Base-by-base conservation (phyloP, 768 basidiomycete genomes). In the Russula earlei region DNA sequence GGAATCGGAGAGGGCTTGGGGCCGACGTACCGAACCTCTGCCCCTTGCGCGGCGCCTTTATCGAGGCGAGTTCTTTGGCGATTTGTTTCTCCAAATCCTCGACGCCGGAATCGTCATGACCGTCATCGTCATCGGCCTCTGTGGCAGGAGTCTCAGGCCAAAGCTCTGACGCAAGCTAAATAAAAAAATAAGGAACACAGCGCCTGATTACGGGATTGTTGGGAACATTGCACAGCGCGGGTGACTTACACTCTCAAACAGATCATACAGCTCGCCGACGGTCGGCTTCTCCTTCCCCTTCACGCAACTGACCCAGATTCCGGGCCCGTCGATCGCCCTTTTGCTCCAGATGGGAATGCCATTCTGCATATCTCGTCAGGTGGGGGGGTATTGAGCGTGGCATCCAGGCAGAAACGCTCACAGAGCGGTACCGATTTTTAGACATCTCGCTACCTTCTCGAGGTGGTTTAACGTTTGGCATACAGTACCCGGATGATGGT, bases 251-350 rank as follows among this genome's bases (percentile, higher is more conserved):
- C 77, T 77, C 56, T 90, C 85, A 52, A 92, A 88, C 10, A 92
- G 64, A 64, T 90, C 87, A 59, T 84, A 84, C 34, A 88, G 68
- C 65, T 92, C 90, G 36, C 83, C 81, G 4, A 88, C 78, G 0
- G 85, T 77, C 64, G 83, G 84, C 60, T 79, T 85, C 67, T 92
- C 91, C 62, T 84, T 91, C 19, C 90, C 90, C 67, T 85, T 88
- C 29, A 89, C 78, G 62, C 87, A 91, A 64, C 83, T 89, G 10
- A 81, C 85, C 89, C 90, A 92, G 19, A 92, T 71, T 17, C 90
- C 89, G 19, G 90, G 90, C 9, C 90, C 90, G 57, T 87, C 85
- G 55, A 91, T 77, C 24, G 72, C 68, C 41, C 78, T 71, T 67
- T 81, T 87, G 20, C 71, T 76, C 83, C 83, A 84, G 27, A 82